Evolutionary conservation across 139 green algal genomes (phyloP).

Genomic region (Closterium sp.): DNA sequence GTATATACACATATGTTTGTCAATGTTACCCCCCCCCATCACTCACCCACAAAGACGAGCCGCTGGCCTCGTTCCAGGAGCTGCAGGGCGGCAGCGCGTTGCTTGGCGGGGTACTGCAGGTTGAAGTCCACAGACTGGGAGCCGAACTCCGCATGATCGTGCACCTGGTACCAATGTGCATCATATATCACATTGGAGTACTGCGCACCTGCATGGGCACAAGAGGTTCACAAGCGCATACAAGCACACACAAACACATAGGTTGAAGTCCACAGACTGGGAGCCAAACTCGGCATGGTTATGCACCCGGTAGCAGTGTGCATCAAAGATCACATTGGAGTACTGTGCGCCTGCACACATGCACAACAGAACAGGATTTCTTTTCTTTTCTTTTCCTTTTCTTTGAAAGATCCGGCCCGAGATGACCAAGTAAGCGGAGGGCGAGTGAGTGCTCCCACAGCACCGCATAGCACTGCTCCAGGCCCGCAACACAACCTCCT

Average conservation of each 20-base stretch:
- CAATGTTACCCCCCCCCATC: no score
- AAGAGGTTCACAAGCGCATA: neutral
- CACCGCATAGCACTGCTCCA: no score
- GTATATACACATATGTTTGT: no score
- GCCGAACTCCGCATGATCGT: conserved; percentile 13
- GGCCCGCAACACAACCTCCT: no score
- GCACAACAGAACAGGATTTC: neutral
- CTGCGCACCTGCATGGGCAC: neutral
- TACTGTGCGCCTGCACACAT: conserved; percentile 16
- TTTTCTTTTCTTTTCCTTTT: no score
- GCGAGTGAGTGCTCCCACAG: no score
- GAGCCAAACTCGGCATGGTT: conserved; percentile 12
- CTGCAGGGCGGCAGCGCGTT: neutral
- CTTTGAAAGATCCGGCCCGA: no score
- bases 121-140: conserved; percentile 30
- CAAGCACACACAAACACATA: neutral
- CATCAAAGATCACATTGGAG: conserved; percentile 36
- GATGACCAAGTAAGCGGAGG: no score
- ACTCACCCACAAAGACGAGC: conserved; percentile 33
- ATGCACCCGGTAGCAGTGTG: conserved; percentile 36
- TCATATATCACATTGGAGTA: conserved; percentile 40
- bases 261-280: conserved; percentile 19
- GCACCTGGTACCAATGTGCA: conserved; percentile 38
- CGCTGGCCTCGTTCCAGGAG: conserved; percentile 16
- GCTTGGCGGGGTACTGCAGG: conserved; percentile 11